Percentiles rank a stretch among this genome's conserved stretches.
These are phyloP conservation scores for Nakazawaea molendinolei DNA, from an alignment of 805 yeast genomes.

Conservation along the genomic window DNA sequence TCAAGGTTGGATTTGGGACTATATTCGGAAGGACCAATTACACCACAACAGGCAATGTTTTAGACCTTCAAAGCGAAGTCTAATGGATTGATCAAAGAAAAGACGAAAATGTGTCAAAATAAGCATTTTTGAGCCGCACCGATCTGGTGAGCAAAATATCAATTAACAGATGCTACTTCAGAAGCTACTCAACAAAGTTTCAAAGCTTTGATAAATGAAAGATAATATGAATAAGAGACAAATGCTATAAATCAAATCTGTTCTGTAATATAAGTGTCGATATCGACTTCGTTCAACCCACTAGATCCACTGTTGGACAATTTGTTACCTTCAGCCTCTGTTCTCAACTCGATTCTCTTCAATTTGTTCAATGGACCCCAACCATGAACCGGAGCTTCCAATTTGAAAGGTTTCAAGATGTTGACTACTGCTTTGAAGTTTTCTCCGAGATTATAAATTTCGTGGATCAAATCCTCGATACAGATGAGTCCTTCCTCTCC, in stretches of 20 bases:
- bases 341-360: conserved; percentile 52
- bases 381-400: conserved; percentile 66
- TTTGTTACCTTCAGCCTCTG: conserved; percentile 36
- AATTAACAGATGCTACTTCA: no score
- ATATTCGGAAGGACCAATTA: no score
- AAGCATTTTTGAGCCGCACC: no score
- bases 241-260: conserved; percentile 61
- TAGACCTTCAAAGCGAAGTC: no score
- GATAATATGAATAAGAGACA: no score
- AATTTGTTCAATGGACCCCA: conserved; percentile 69
- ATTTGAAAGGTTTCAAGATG: conserved; percentile 65
- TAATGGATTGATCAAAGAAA: no score
- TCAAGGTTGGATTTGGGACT: no score
- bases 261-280: conserved; percentile 59
- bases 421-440: conserved; percentile 51
- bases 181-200: no score
- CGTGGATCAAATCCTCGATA: conserved; percentile 75
- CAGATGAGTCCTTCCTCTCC: conserved; percentile 68
- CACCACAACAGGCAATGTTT: no score
- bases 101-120: no score
- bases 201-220: no score
- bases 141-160: no score
- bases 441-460: conserved; percentile 56
- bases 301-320: conserved; percentile 58
- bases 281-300: conserved; percentile 64